Base-by-base conservation (phyloP, 1,139 yeast genomes). In the Trichomonascaceae sp. region DNA sequence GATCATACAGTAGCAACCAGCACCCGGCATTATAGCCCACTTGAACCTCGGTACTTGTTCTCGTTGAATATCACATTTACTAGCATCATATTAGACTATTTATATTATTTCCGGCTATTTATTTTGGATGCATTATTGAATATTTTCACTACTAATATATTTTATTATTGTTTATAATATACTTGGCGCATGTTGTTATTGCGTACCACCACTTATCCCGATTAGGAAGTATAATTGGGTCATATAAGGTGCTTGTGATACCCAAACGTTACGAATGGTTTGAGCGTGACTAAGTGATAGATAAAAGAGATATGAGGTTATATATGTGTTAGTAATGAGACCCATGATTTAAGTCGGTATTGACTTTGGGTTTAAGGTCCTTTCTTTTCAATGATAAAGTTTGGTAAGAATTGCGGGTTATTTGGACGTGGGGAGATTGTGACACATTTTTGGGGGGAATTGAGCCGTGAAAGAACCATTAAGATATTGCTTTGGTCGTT, bases 1-100 rank as follows among this genome's bases (percentile, higher is more conserved):
- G 50, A 44, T 44, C 38, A 44, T 50, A 36, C 41, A 36, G 41
- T 36, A 36, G 41, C 41, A 36, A 36, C 17, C 17, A 36, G 41
- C 41, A 36, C 9, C 17, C 17, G 32, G 32, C 32, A 27, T 27
- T 10, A 27, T 27, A 10, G 32, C 32, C n/a, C 32, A 27, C 24
- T 22, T 22, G 6, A 8, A 8, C 32, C 32, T 27, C 32, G 32
- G n/a, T 8, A 27, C 32, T 27, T 27, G 32, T 27, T 27, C 32
- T 27, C 12, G 32, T 10, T 8, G 32, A 36, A 36, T 36, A 36
- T 36, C 41, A 36, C 41, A 36, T 36, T 36, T 36, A 36, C 17
- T 36, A 36, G 41, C 41, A 36, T 36, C 41, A 36, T 36, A 36
- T 36, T 36, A 36, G 41, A 36, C 41, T 36, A 36, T 36, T 36